Conservation (phyloP, 2,329 filamentous ascomycete species). For the Zopfia rhizophila region DNA sequence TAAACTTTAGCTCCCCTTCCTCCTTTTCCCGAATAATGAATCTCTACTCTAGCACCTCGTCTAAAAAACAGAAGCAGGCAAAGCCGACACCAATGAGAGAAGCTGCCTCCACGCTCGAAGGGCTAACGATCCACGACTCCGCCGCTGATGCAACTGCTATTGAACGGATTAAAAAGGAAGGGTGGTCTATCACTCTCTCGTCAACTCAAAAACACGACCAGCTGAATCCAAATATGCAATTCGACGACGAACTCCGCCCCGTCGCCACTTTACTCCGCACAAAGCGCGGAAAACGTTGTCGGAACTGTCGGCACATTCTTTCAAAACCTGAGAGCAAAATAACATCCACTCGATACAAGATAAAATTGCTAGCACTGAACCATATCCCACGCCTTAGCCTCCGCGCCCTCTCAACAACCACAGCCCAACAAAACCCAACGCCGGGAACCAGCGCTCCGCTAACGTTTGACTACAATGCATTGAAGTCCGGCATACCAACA, state of each 20-base stretch:
- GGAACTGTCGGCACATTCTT: constrained; percentile 92
- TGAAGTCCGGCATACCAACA: constrained; percentile 63
- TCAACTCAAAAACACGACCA: constrained; percentile 63
- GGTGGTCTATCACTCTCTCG: constrained; percentile 72
- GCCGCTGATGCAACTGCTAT: constrained; percentile 70
- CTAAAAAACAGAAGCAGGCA: constrained; percentile 68
- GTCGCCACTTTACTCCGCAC: constrained; percentile 85
- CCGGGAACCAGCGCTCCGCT: constrained; percentile 30
- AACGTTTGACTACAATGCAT: constrained; percentile 57
- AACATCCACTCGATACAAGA: constrained; percentile 87
- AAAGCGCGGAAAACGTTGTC: constrained; percentile 93
- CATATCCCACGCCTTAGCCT: constrained; percentile 88
- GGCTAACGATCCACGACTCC: constrained; percentile 70
- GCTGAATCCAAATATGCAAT: constrained; percentile 64
- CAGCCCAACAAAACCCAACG: constrained; percentile 61
- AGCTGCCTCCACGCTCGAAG: constrained; percentile 75
- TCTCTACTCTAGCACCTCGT: constrained; percentile 72
- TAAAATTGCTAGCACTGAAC: constrained; percentile 83
- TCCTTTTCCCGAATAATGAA: constrained; percentile 91
- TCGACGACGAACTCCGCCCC: constrained; percentile 80
- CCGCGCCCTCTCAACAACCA: constrained; percentile 64
- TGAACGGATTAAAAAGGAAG: constrained; percentile 64
- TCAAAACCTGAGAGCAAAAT: constrained; percentile 94
- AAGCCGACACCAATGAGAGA: constrained; percentile 83
- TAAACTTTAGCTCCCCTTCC: constrained; percentile 76